Evolutionary conservation across 176 grass and related monocot genomes (phyloP).

Genomic region (Juncus inflexus): DNA sequence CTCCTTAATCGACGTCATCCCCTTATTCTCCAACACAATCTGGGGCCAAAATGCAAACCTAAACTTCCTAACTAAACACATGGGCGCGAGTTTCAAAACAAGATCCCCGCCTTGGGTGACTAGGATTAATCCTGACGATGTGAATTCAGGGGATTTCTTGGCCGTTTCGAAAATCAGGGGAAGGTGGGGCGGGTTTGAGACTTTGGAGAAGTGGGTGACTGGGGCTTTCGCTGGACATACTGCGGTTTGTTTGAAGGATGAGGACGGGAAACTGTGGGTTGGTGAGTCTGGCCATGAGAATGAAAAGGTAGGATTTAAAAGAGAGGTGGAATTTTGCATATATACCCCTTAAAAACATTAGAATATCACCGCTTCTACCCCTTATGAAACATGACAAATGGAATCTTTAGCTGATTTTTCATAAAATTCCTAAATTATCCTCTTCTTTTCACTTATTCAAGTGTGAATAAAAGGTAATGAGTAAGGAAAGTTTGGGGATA

Average conservation of each 20-base stretch:
- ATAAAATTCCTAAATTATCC: no score
- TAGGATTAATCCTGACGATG: constrained; percentile 58
- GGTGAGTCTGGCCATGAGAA: constrained; percentile 96
- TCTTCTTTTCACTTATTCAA: no score
- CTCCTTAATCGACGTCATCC: constrained; percentile 80
- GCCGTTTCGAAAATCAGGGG: constrained; percentile 90
- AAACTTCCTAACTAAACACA: constrained; percentile 82
- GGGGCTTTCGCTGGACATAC: constrained; percentile 98
- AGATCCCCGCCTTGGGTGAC: constrained; percentile 54
- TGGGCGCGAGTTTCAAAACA: constrained; percentile 80
- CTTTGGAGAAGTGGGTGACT: constrained; percentile 96
- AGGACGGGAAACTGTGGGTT: constrained; percentile 73
- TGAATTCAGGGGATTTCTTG: constrained; percentile 86
- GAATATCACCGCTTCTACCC: no score
- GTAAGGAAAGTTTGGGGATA: no score
- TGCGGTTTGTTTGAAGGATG: constrained; percentile 87
- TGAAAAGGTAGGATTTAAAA: constrained; percentile 66
- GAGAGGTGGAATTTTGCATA: constrained; percentile 58
- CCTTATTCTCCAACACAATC: constrained; percentile 80
- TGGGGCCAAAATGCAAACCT: constrained; percentile 97
- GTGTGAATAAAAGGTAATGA: no score
- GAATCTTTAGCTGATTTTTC: no score
- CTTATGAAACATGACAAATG: no score
- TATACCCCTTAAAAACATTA: no score
- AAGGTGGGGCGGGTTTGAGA: constrained; percentile 95